These are phyloP conservation scores for Eruca vesicaria DNA, from an alignment of 441 rosid species.

Conservation along the genomic window DNA sequence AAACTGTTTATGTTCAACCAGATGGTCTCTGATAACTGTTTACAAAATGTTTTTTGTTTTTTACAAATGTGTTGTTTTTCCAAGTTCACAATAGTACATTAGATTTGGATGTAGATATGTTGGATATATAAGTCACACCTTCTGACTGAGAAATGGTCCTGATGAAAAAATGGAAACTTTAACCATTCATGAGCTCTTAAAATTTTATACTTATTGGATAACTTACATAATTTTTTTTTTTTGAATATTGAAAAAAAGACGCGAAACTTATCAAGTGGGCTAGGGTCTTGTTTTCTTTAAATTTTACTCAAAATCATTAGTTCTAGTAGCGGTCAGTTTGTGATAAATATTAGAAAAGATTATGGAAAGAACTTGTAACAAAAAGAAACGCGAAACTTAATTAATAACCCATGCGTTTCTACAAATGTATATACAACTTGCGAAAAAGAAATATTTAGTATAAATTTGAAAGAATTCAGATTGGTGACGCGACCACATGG, in stretches of 20 bases:
- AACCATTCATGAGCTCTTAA: background rate
- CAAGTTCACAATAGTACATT: background rate
- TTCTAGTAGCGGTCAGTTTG: background rate
- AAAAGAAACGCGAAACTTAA: background rate
- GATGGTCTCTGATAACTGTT: background rate
- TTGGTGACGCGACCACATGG: slow-evolving; percentile 26
- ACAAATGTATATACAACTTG: background rate
- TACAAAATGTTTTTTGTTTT: background rate
- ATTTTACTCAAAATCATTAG: background rate
- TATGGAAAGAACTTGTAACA: background rate
- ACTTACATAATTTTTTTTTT: too few species aligned
- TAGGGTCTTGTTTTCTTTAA: background rate
- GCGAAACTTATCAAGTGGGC: background rate
- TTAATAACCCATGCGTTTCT: background rate
- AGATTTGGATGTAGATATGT: background rate
- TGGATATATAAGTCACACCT: background rate
- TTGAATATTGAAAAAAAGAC: background rate
- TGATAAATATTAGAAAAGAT: background rate
- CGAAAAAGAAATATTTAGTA: background rate
- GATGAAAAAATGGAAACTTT: background rate
- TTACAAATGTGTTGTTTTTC: background rate
- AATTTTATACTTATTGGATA: too few species aligned
- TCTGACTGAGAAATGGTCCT: background rate
- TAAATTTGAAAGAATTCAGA: background rate
- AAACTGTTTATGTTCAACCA: background rate